A percentile compares a stretch with the other conserved stretches of the same genome.
These are phyloP conservation scores for Oryza meyeriana DNA, from an alignment of 176 grass and related monocot genomes.

Conservation along the genomic window DNA sequence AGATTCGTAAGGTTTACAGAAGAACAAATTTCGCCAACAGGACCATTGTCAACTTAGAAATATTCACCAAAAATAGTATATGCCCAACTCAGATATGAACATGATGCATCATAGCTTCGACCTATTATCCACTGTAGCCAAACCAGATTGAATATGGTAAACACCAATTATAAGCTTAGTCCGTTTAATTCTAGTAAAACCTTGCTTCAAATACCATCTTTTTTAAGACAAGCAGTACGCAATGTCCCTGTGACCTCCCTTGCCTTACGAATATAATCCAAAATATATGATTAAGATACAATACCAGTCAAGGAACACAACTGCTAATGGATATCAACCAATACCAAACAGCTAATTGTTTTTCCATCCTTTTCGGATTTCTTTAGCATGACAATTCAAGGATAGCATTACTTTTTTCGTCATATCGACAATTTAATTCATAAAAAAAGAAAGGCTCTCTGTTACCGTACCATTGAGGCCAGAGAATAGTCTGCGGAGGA, in stretches of 20 bases:
- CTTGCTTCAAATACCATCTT: background rate
- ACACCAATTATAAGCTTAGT: background rate
- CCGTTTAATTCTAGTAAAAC: background rate
- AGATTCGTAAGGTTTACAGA: background rate
- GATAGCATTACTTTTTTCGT: background rate
- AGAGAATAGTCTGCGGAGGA: background rate
- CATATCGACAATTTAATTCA: conserved; percentile 6
- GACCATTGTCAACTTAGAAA: background rate
- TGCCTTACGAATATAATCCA: background rate
- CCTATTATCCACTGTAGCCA: background rate
- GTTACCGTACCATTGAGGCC: conserved; percentile 14
- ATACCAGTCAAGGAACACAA: background rate
- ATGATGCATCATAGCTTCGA: background rate
- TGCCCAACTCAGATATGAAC: background rate
- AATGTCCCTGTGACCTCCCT: background rate
- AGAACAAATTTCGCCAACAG: background rate
- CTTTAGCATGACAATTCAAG: background rate
- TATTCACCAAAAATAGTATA: background rate
- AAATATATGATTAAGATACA: background rate
- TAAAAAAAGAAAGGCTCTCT: background rate
- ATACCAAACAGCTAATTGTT: background rate
- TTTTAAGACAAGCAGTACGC: background rate
- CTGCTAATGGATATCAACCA: background rate
- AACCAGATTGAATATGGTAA: background rate
- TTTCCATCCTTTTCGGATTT: background rate